phyloP scores from a whole-genome alignment of 805 yeast genomes.

The Spathaspora sp. region DNA sequence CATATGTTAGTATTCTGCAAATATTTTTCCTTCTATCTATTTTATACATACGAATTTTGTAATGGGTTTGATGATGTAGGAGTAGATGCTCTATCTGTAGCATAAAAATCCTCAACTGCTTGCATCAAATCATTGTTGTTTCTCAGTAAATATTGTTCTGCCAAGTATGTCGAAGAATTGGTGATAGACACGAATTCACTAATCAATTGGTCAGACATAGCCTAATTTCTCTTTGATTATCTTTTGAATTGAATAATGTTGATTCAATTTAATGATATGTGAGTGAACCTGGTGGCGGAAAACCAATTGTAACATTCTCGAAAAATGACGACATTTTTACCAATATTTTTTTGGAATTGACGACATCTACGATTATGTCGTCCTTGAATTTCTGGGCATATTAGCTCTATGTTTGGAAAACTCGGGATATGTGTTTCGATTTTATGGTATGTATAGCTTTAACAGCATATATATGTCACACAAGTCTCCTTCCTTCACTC shows the following conservation, averaged over 20 bases:
- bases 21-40: no score
- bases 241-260: background rate
- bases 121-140: constrained; percentile 33
- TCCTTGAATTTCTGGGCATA: no score
- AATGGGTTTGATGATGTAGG: background rate
- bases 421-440: background rate
- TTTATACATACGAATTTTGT: background rate
- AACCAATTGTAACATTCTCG: background rate
- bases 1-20: background rate
- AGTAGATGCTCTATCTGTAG: constrained; percentile 10
- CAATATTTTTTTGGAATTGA: no score
- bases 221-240: no score
- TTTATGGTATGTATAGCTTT: background rate
- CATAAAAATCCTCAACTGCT: constrained; percentile 41
- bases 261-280: background rate
- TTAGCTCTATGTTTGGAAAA: no score
- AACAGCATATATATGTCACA: no score
- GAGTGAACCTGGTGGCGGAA: background rate
- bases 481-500: background rate
- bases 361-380: background rate
- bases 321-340: background rate
- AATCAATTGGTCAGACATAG: constrained; percentile 21
- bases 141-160: constrained; percentile 36
- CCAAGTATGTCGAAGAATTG: constrained; percentile 28
- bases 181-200: constrained; percentile 37